Evolutionary conservation across 768 basidiomycete species (phyloP), one percentile per base, ranked within the genome.

Genomic region (Mycena venus): DNA sequence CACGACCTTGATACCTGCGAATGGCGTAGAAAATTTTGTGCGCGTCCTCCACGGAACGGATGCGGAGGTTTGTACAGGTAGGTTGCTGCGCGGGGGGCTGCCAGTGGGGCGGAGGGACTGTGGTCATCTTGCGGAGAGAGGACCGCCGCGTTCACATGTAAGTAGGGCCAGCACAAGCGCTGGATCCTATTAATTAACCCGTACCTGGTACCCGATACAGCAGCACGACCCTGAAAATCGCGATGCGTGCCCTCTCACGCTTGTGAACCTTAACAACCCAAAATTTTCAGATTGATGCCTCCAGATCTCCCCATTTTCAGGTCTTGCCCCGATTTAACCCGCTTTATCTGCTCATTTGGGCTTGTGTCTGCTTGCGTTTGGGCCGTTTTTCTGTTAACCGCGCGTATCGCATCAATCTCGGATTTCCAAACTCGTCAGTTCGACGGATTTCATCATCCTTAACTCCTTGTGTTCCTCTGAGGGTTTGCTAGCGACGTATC

Each of bases 11-110:
- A n/a, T 51, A 27, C 49, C 49, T 51, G 17, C 91, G 90, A 67
- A 95, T 88, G 29, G 91, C 94, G 77, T 88, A 91, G 83, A 95
- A 95, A 79, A 96, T 92, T 81, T 91, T 93, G 82, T 95, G 95
- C 3, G 94, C 94, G 81, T 95, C 95, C 65, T 88, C 88, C 32
- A 91, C 91, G 42, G 93, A 93, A 76, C 94, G 92, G 77, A 95
- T 94, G 79, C 94, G 93, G 68, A 91, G 84, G 78, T 92, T 90
- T 62, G 84, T 88, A 81, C 91, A 93, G 42, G 94, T 95, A 53
- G 94, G 94, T 72, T 88, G 89, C 79, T 96, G 94, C 91, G 36
- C 56, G 3, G 63, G n/a, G 62, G 55, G 58, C 62, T 61, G 68
- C 44, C 55, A 68, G 32, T 27, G 67, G 60, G 23, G 70, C 31